Base-by-base conservation (phyloP, 768 basidiomycete genomes). In the Grammothele lineata region DNA sequence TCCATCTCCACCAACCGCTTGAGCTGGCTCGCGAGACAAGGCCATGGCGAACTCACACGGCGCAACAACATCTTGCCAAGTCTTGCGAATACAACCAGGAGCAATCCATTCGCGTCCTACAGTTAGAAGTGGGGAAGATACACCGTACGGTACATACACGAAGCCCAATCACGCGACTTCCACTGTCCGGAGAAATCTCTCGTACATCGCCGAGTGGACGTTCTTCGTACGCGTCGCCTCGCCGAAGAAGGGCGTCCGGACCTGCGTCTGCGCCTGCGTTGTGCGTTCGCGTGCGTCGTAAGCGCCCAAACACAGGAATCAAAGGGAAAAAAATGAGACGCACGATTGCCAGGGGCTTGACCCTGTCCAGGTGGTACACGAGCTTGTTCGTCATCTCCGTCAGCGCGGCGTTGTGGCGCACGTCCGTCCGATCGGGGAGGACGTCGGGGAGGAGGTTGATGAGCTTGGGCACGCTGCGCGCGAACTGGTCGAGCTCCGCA, bases 311-410 rank as follows among this genome's bases (percentile, higher is more conserved):
- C 21, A 27, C 24, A 19, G 37, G 12, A 12, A 12, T 36, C 6
- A 24, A 57, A 59, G 37, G 12, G 45, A 40, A 30, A 44, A 23
- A 34, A 0, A 36, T 5, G 32, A 49, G 17, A 73, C 81, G 45
- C 53, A 87, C 88, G 65, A 88, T 59, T 12, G 74, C 72, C 4
- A 78, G 63, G 9, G 85, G 85, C 45, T 73, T 76, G 40, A 76
- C 69, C 48, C 74, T 76, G 59, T 86, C 83, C 27, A 85, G 72
- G 32, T 76, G 68, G 17, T 66, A 64, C 33, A 85, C 73, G 48
- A 92, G 59, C n/a, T 74, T 71, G 3, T 76, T 70, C 38, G 82
- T 75, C 85, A 92, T 91, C 56, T 82, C 81, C 22, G 83, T 76
- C 37, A 87, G 58, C 4, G 87, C 87, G 9, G 83, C 83, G 45